Evolutionary conservation across 352 stramenopile genomes (phyloP).

Genomic region (Pythium oligandrum): DNA sequence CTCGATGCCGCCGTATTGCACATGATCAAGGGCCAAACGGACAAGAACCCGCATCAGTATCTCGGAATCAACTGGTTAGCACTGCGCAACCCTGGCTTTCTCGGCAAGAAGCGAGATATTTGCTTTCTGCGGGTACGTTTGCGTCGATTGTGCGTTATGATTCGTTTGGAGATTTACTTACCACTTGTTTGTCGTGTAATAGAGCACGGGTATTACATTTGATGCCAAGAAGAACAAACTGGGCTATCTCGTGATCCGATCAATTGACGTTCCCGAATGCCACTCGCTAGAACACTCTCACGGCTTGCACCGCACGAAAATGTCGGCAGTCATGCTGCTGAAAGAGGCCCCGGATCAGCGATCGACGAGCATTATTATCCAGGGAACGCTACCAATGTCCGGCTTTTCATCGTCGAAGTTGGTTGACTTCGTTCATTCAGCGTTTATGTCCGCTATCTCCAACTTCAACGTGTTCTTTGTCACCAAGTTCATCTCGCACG

Average conservation of each 20-base stretch:
- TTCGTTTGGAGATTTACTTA: neutral
- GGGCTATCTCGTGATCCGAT: constrained; percentile 54
- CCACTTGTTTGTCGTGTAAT: neutral
- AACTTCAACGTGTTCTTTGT: constrained; percentile 62
- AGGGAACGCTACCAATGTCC: constrained; percentile 37
- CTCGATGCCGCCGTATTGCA: constrained; percentile 61
- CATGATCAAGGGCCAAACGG: constrained; percentile 30
- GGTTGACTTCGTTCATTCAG: constrained; percentile 15
- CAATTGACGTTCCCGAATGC: constrained; percentile 52
- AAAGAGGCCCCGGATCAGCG: constrained; percentile 34
- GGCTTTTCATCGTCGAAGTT: constrained; percentile 31
- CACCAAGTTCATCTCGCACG: constrained; percentile 51
- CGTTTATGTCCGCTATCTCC: constrained; percentile 43
- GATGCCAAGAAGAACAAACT: constrained; percentile 40
- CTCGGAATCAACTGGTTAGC: constrained; percentile 70
- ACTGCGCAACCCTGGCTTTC: constrained; percentile 32
- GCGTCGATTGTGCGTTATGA: neutral
- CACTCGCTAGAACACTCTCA: constrained; percentile 40
- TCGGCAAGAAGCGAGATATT: constrained; percentile 55
- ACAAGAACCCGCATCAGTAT: constrained; percentile 43
- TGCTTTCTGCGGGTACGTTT: constrained; percentile 44
- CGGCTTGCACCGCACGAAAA: constrained; percentile 42
- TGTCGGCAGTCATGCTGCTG: constrained; percentile 59
- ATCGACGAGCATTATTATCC: constrained; percentile 48
- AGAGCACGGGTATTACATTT: constrained; percentile 43